Percentiles rank a stretch among this genome's conserved stretches.
Evolutionary conservation across 768 basidiomycete species (phyloP).

Genomic region (Astraeus odoratus): DNA sequence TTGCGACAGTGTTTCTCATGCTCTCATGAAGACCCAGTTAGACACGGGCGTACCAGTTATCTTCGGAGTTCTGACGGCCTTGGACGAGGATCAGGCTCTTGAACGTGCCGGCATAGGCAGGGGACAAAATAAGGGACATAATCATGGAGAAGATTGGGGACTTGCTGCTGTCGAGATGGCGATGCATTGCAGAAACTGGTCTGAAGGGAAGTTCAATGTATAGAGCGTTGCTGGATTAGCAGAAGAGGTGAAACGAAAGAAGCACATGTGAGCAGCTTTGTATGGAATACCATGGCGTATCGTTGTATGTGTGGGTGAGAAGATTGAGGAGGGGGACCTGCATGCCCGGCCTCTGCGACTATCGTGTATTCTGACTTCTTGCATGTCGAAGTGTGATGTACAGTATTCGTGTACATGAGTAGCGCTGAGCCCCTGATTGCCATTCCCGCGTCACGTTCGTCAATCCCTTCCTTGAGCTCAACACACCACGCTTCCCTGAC

Average conservation of each 20-base stretch:
- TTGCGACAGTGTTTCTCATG: constrained; percentile 87
- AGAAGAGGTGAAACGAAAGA: not conserved
- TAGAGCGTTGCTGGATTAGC: too few relatives aligned
- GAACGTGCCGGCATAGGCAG: constrained; percentile 86
- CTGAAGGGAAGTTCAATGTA: constrained; percentile 55
- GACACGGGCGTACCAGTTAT: constrained; percentile 93
- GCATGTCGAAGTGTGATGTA: too few relatives aligned
- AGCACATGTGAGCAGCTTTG: not conserved
- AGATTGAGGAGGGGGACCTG: too few relatives aligned
- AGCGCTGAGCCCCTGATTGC: too few relatives aligned
- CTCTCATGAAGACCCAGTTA: constrained; percentile 89
- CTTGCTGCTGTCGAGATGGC: constrained; percentile 94
- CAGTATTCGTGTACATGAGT: too few relatives aligned
- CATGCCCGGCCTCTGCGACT: too few relatives aligned
- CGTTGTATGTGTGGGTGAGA: too few relatives aligned
- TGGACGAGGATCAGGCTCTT: constrained; percentile 91
- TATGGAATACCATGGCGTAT: too few relatives aligned
- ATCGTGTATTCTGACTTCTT: too few relatives aligned
- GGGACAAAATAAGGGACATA: constrained; percentile 72
- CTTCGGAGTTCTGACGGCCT: constrained; percentile 91
- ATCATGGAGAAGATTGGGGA: constrained; percentile 99
- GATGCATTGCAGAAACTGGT: constrained; percentile 56
- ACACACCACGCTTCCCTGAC: not conserved
- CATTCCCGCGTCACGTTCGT: not conserved
- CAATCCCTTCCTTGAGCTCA: too few relatives aligned